Percentiles rank a stretch among this genome's conserved stretches.
Evolutionary conservation across 2,329 filamentous ascomycete genomes (phyloP).

Genomic region (Ophiostoma australiae): DNA sequence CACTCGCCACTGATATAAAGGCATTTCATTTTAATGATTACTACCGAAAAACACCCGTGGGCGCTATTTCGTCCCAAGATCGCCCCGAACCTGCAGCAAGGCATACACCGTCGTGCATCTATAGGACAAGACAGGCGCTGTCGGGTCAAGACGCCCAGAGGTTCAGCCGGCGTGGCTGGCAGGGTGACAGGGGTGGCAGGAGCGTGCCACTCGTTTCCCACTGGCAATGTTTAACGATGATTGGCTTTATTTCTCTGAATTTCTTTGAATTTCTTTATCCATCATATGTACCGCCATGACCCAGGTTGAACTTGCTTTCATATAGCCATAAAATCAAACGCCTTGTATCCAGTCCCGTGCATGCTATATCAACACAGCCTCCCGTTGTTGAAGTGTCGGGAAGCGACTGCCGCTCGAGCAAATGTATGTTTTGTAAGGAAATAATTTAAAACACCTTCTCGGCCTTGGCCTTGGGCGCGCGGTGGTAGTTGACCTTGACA

Average conservation of each 20-base stretch:
- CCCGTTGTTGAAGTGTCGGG: background rate
- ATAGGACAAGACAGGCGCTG: background rate
- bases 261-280: background rate
- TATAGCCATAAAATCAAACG: background rate
- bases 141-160: conserved; percentile 8
- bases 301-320: conserved; percentile 7
- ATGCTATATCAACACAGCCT: background rate
- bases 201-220: background rate
- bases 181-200: background rate
- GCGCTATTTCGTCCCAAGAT: background rate
- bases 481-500: conserved; percentile 65
- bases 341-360: background rate
- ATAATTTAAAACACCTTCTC: conserved; percentile 1
- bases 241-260: no score
- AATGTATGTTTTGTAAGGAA: no score
- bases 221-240: no score
- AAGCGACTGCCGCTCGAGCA: no score
- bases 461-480: background rate
- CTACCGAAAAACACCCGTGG: background rate
- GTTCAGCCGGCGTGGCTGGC: background rate
- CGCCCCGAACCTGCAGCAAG: background rate
- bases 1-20: background rate
- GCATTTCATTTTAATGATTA: no score
- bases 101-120: background rate
- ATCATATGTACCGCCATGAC: background rate